Evolutionary conservation across 2,329 filamentous ascomycete species (phyloP).

Genomic region (Madurella fahalii): DNA sequence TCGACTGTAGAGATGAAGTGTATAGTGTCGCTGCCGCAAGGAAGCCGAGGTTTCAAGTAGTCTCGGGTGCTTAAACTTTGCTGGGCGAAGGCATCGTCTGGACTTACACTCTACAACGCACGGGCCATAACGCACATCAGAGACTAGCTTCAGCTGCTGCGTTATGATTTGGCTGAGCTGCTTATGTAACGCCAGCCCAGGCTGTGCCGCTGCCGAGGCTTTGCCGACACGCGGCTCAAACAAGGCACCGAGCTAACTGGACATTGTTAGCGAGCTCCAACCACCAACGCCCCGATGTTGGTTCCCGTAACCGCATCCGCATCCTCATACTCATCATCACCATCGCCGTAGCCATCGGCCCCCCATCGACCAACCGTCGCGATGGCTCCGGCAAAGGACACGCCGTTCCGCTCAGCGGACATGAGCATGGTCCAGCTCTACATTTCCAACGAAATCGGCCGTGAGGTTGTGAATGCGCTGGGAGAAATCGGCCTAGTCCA

Average conservation of each 20-base stretch:
- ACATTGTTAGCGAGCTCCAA: constrained; percentile 10
- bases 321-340: constrained; percentile 6
- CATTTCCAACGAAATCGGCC: constrained; percentile 96
- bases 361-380: constrained; percentile 12
- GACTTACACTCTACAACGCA: too few species aligned
- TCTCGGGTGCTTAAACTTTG: too few species aligned
- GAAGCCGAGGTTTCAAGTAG: too few species aligned
- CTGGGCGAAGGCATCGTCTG: too few species aligned
- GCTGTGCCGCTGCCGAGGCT: constrained; percentile 13
- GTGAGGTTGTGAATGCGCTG: constrained; percentile 93
- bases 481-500: constrained; percentile 95
- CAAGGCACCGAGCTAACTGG: constrained; percentile 7
- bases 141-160: too few species aligned
- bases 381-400: constrained; percentile 72
- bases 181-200: constrained; percentile 3
- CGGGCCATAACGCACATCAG: too few species aligned
- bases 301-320: background rate
- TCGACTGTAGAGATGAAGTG: too few species aligned
- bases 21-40: too few species aligned
- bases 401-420: constrained; percentile 98
- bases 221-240: constrained; percentile 18
- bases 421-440: constrained; percentile 99
- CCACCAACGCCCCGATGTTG: constrained; percentile 1
- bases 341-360: constrained; percentile 15
- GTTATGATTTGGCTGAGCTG: too few species aligned